Percentiles rank a stretch among this genome's conserved stretches.
Conservation (phyloP, 805 yeast genomes). For the Metschnikowia similis region DNA sequence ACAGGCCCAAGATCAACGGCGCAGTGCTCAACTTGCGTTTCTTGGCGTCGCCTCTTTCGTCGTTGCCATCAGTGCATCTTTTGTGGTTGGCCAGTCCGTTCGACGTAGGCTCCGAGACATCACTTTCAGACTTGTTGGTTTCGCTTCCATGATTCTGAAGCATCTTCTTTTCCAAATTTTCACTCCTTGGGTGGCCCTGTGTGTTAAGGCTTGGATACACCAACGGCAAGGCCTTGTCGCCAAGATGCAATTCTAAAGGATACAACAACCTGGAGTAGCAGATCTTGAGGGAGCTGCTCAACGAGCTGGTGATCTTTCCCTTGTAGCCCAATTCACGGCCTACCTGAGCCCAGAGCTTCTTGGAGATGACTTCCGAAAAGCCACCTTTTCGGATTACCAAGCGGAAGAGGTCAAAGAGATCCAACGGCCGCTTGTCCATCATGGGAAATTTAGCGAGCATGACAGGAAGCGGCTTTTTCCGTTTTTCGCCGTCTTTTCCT, state of each 20-base stretch:
- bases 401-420: slow-evolving; percentile 54
- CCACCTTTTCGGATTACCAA: slow-evolving; percentile 68
- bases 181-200: neutral
- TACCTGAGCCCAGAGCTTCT: slow-evolving; percentile 77
- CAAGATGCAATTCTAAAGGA: slow-evolving; percentile 27
- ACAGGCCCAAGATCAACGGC: slow-evolving; percentile 45
- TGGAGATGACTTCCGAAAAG: slow-evolving; percentile 53
- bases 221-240: slow-evolving; percentile 7
- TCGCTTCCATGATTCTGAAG: neutral
- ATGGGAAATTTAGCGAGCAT: slow-evolving; percentile 51
- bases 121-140: neutral
- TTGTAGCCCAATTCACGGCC: slow-evolving; percentile 77
- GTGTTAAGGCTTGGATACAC: neutral
- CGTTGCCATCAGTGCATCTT: neutral
- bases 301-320: slow-evolving; percentile 66
- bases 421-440: slow-evolving; percentile 63
- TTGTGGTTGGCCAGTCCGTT: neutral
- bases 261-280: slow-evolving; percentile 47
- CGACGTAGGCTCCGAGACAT: too few species aligned
- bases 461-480: slow-evolving; percentile 13
- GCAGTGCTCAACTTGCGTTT: slow-evolving; percentile 8
- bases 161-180: neutral
- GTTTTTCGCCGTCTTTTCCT: neutral
- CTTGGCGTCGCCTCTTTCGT: neutral
- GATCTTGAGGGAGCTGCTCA: slow-evolving; percentile 61